phyloP scores from a whole-genome alignment of 768 basidiomycete genomes.

The Fomitopsis serialis region DNA sequence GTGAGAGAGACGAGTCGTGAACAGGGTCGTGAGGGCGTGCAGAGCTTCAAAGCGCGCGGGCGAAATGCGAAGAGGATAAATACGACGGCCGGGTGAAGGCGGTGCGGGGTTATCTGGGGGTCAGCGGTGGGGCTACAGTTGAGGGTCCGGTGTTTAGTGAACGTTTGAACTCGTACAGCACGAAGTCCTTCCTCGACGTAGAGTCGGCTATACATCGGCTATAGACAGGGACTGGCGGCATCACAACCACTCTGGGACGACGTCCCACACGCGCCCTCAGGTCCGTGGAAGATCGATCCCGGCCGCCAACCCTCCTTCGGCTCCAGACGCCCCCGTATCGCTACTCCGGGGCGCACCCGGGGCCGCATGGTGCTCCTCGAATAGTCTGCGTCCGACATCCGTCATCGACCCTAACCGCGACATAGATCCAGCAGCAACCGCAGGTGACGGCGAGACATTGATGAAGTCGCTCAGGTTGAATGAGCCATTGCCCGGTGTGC shows the following conservation, averaged over 20 bases:
- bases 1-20: background rate
- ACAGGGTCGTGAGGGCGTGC: background rate
- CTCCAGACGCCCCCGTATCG: background rate
- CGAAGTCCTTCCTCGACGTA: slow-evolving; percentile 1
- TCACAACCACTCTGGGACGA: background rate
- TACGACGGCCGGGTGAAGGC: background rate
- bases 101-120: background rate
- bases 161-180: background rate
- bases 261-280: background rate
- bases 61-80: slow-evolving; percentile 1
- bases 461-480: slow-evolving; percentile 73
- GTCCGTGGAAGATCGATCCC: slow-evolving; percentile 19
- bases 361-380: slow-evolving; percentile 57
- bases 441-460: slow-evolving; percentile 65
- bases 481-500: slow-evolving; percentile 28
- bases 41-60: background rate
- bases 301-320: slow-evolving; percentile 11
- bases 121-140: slow-evolving; percentile 1
- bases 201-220: background rate
- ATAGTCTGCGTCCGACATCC: slow-evolving; percentile 62
- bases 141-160: background rate
- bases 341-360: background rate
- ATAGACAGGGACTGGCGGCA: background rate
- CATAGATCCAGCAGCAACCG: slow-evolving; percentile 26
- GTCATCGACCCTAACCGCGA: slow-evolving; percentile 37